Percentiles rank a stretch among this genome's conserved stretches.
These are phyloP conservation scores for Heliamphora pulchella DNA, from an alignment of 179 eudicot genomes.

Conservation along the genomic window DNA sequence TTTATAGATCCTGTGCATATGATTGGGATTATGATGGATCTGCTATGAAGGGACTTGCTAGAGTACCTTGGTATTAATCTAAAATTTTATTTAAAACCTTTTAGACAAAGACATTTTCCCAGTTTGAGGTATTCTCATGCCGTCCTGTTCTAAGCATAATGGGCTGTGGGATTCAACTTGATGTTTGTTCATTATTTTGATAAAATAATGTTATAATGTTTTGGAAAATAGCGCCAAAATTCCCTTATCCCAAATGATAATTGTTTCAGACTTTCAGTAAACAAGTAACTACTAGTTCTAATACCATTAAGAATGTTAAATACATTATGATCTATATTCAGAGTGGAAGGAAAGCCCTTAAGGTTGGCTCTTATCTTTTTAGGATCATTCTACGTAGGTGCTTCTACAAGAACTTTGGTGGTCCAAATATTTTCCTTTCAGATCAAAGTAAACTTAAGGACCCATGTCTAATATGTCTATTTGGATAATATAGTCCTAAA, in stretches of 20 bases:
- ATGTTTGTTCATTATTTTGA: too few species aligned
- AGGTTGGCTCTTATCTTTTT: neutral
- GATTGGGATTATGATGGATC: neutral
- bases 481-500: too few species aligned
- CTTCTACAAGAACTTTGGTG: neutral
- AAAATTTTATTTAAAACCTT: neutral
- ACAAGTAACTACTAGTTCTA: too few species aligned
- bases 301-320: too few species aligned
- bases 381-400: neutral
- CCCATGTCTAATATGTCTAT: neutral
- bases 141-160: neutral
- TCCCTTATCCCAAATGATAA: too few species aligned
- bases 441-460: neutral
- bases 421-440: too few species aligned
- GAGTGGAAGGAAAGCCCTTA: neutral
- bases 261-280: too few species aligned
- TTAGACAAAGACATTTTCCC: neutral
- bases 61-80: slow-evolving; percentile 6
- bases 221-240: too few species aligned
- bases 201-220: neutral
- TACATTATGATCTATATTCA: too few species aligned
- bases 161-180: too few species aligned
- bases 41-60: neutral
- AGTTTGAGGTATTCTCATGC: neutral
- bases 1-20: neutral